These are phyloP conservation scores for Pseudoperonospora humuli DNA, from an alignment of 352 stramenopile species.

Conservation along the genomic window DNA sequence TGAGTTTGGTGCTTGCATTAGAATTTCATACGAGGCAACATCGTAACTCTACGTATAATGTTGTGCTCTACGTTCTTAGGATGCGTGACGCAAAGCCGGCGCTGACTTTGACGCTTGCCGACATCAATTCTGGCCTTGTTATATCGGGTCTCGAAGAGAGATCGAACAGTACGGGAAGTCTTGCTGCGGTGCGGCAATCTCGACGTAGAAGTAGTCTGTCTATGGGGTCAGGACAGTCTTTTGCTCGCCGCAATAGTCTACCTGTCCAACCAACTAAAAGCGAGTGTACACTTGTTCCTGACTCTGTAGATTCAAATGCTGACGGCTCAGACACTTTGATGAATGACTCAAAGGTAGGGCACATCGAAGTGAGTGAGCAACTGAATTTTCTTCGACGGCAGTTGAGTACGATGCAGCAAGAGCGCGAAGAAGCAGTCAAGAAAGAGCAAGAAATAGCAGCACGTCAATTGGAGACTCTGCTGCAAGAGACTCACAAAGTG, in stretches of 20 bases:
- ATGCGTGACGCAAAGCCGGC: slow-evolving; percentile 37
- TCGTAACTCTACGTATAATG: neutral
- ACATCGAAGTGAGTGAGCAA: no score
- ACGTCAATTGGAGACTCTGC: slow-evolving; percentile 19
- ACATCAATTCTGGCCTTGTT: slow-evolving; percentile 14
- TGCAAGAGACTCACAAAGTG: slow-evolving; percentile 23
- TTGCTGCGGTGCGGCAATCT: slow-evolving; percentile 8
- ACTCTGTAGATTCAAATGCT: slow-evolving; percentile 7
- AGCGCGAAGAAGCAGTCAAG: no score
- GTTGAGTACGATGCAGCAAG: no score
- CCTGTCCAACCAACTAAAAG: no score
- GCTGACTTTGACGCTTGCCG: slow-evolving; percentile 42
- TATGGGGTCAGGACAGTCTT: slow-evolving; percentile 10
- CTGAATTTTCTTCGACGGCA: no score
- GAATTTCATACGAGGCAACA: neutral
- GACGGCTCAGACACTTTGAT: no score
- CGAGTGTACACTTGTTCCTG: slow-evolving; percentile 18
- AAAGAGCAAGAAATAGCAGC: no score
- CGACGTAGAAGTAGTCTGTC: no score
- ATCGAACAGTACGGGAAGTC: slow-evolving; percentile 14
- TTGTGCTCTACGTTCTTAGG: slow-evolving; percentile 9
- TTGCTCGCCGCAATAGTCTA: no score
- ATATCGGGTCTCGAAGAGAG: slow-evolving; percentile 7
- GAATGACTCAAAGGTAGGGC: no score
- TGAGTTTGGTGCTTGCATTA: slow-evolving; percentile 2